These are phyloP conservation scores for Diaporthe nobilis DNA, from an alignment of 2,329 filamentous ascomycete species.

Conservation along the genomic window DNA sequence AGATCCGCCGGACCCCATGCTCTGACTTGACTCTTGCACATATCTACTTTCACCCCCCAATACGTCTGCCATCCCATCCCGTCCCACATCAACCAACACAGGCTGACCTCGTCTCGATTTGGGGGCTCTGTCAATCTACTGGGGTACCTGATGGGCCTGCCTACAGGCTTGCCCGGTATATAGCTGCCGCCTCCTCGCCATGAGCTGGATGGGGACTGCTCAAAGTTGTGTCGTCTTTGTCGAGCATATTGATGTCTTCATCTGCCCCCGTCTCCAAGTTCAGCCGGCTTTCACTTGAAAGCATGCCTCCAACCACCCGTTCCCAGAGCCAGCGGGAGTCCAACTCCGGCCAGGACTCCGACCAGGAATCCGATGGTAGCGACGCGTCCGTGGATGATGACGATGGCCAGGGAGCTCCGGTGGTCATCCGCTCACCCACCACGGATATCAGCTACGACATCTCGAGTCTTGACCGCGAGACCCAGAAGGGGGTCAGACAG, in stretches of 20 bases:
- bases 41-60: slow-evolving; percentile 19
- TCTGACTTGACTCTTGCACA: slow-evolving; percentile 23
- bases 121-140: slow-evolving; percentile 16
- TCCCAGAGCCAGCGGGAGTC: slow-evolving; percentile 49
- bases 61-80: slow-evolving; percentile 1
- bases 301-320: slow-evolving; percentile 55
- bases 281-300: slow-evolving; percentile 58
- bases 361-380: slow-evolving; percentile 44
- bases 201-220: background rate
- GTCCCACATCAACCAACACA: slow-evolving; percentile 12
- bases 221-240: background rate
- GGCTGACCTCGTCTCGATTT: background rate
- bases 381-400: slow-evolving; percentile 45
- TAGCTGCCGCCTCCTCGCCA: slow-evolving; percentile 11
- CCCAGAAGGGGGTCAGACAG: slow-evolving; percentile 57
- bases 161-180: slow-evolving; percentile 5
- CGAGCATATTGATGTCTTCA: slow-evolving; percentile 41
- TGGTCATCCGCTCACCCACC: slow-evolving; percentile 50
- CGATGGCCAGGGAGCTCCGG: slow-evolving; percentile 44
- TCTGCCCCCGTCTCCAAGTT: slow-evolving; percentile 56
- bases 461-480: slow-evolving; percentile 54
- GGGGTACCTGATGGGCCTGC: slow-evolving; percentile 17
- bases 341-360: slow-evolving; percentile 35
- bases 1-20: slow-evolving; percentile 25
- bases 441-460: slow-evolving; percentile 57